A percentile compares a stretch with the other conserved stretches of the same genome.
Evolutionary conservation across 306 rosid species (phyloP).

Genomic region (Sophora flavescens): DNA sequence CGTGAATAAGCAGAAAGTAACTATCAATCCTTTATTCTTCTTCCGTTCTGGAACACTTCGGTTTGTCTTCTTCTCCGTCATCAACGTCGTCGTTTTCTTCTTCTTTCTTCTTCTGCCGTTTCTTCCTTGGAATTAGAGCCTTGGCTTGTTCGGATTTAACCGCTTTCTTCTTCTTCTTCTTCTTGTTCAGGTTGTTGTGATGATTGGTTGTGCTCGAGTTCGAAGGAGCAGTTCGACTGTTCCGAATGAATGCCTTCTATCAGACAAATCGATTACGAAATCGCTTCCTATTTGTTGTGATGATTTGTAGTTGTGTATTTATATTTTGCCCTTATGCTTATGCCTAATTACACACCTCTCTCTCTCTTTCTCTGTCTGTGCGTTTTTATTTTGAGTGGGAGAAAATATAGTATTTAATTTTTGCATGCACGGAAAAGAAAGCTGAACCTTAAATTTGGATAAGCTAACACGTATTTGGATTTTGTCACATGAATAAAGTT

Average conservation of each 20-base stretch:
- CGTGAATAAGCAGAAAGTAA: neutral
- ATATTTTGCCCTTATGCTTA: constrained; percentile 1
- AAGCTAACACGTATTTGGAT: constrained; percentile 18
- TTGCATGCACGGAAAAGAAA: constrained; percentile 24
- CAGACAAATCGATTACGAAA: constrained; percentile 74
- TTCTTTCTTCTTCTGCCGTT: constrained; percentile 34
- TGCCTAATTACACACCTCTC: neutral
- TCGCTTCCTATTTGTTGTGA: no score
- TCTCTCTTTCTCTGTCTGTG: neutral
- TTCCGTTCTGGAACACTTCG: constrained; percentile 44
- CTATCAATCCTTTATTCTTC: constrained; percentile 67
- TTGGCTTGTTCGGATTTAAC: constrained; percentile 48
- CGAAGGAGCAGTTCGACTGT: constrained; percentile 77
- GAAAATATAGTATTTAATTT: neutral
- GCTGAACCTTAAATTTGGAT: constrained; percentile 35
- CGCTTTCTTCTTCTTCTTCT: constrained; percentile 24
- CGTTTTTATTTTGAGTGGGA: neutral
- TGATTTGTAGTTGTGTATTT: no score
- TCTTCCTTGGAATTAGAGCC: constrained; percentile 47
- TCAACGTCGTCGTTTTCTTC: constrained; percentile 8
- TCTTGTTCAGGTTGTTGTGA: constrained; percentile 7
- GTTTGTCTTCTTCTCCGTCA: constrained; percentile 44
- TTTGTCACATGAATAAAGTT: constrained; percentile 37
- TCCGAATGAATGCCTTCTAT: constrained; percentile 73
- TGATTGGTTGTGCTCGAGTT: constrained; percentile 47